Conservation (phyloP, 257 asterid species). For the Craterostigma plantagineum region DNA sequence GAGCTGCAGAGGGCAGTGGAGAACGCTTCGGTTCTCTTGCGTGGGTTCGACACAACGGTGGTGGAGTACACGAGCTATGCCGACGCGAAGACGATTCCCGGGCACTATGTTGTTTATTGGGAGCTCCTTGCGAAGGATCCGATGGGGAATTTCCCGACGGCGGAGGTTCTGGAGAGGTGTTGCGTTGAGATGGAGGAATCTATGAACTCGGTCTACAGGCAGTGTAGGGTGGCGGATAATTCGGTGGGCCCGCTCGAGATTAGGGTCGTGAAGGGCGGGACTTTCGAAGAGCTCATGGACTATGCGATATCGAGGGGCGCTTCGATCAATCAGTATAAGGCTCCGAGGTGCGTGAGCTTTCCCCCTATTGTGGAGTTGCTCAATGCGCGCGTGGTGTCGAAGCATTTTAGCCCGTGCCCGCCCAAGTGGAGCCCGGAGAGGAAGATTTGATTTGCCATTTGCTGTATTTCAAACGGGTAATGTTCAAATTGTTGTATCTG, state of each 20-base stretch:
- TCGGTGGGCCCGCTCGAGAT: conserved; percentile 73
- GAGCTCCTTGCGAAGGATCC: conserved; percentile 36
- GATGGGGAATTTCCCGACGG: conserved; percentile 8
- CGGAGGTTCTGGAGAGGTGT: conserved; percentile 16
- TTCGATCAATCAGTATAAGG: conserved; percentile 73
- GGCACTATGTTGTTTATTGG: conserved; percentile 72
- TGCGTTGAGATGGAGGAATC: conserved; percentile 34
- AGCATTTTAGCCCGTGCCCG: conserved; percentile 41
- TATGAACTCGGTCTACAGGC: conserved; percentile 57
- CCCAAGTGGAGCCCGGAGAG: conserved; percentile 55
- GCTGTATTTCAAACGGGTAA: no score
- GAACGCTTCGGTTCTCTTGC: conserved; percentile 22
- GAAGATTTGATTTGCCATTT: conserved; percentile 12
- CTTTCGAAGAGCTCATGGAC: conserved; percentile 83
- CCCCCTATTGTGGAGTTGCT: conserved; percentile 57
- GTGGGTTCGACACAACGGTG: conserved; percentile 16
- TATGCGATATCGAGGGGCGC: conserved; percentile 71
- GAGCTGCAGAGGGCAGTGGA: conserved; percentile 51
- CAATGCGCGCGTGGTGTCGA: conserved; percentile 41
- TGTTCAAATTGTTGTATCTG: no score
- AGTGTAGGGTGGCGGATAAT: conserved; percentile 58
- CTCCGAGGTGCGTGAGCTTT: conserved; percentile 68
- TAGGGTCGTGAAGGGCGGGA: conserved; percentile 48
- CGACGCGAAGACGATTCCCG: conserved; percentile 46
- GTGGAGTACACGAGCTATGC: conserved; percentile 70